Conservation (phyloP, 495 filamentous ascomycete species). For the Aspergillus bridgeri region DNA sequence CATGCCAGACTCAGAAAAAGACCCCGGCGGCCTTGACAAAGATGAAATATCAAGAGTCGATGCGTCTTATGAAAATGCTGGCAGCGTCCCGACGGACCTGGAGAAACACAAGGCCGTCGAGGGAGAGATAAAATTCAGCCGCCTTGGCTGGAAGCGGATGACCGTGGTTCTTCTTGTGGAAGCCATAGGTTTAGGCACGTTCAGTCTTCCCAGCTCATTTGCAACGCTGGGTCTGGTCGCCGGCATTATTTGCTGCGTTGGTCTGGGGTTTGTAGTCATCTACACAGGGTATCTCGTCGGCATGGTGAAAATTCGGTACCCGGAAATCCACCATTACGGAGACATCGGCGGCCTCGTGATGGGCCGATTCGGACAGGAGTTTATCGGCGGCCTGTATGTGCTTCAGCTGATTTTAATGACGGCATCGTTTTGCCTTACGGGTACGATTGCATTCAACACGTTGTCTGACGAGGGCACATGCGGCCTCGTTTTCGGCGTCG, state of each 20-base stretch:
- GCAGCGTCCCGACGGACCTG: not conserved
- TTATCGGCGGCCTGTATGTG: slow-evolving; percentile 56
- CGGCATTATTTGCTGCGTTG: slow-evolving; percentile 48
- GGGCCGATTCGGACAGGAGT: slow-evolving; percentile 57
- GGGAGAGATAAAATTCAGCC: slow-evolving; percentile 22
- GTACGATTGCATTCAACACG: slow-evolving; percentile 63
- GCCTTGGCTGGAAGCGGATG: slow-evolving; percentile 36
- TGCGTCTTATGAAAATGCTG: not conserved
- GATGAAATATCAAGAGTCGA: not conserved
- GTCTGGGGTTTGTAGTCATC: slow-evolving; percentile 59
- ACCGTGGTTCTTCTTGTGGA: slow-evolving; percentile 55
- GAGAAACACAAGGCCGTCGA: not conserved
- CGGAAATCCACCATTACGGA: slow-evolving; percentile 60
- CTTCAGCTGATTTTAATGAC: slow-evolving; percentile 65
- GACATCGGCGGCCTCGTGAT: slow-evolving; percentile 62
- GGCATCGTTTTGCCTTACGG: slow-evolving; percentile 66
- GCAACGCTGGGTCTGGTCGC: slow-evolving; percentile 60
- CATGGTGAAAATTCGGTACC: slow-evolving; percentile 64
- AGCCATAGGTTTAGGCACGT: slow-evolving; percentile 58
- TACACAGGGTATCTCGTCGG: slow-evolving; percentile 70
- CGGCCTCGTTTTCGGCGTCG: slow-evolving; percentile 57
- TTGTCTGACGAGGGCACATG: slow-evolving; percentile 58
- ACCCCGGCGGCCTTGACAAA: not conserved
- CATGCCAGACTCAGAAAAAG: not conserved
- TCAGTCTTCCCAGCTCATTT: slow-evolving; percentile 56